Percentiles rank a stretch among this genome's conserved stretches.
These are phyloP conservation scores for Anethum foeniculum DNA, from an alignment of 140 eudicot species.

Conservation along the genomic window DNA sequence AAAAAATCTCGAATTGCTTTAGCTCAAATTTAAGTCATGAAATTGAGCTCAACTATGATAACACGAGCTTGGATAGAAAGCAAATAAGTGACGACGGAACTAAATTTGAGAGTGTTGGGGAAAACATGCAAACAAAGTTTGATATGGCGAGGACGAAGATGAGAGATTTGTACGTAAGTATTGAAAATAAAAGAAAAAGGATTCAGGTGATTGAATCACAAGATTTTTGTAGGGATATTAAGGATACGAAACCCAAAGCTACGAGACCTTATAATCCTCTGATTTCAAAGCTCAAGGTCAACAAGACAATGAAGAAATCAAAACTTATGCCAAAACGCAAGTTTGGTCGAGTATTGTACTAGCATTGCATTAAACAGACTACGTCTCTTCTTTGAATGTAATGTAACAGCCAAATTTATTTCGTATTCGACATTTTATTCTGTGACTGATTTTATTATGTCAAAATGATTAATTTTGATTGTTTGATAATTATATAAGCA, in stretches of 20 bases:
- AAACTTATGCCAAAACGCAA: not conserved
- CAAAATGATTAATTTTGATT: too few relatives aligned
- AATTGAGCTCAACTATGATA: too few relatives aligned
- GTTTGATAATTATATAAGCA: too few relatives aligned
- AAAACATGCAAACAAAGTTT: not conserved
- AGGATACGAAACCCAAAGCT: not conserved
- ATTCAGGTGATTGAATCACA: not conserved
- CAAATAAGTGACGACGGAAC: not conserved
- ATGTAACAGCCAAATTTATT: too few relatives aligned
- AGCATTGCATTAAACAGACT: not conserved
- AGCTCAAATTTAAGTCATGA: not conserved
- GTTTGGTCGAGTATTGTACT: not conserved
- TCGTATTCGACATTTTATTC: too few relatives aligned
- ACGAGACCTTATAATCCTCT: not conserved
- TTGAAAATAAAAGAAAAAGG: not conserved
- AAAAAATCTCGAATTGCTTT: not conserved
- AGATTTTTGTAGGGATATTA: not conserved
- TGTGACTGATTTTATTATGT: not conserved
- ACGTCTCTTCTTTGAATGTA: not conserved
- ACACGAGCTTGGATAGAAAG: not conserved
- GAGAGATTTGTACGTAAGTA: not conserved
- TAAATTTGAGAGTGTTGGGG: not conserved
- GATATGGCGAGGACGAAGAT: not conserved
- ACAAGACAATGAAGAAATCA: not conserved
- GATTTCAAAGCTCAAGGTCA: not conserved